A percentile compares a stretch with the other conserved stretches of the same genome.
phyloP scores from a whole-genome alignment of 169 alveolate species.

The Eimeria maxima region DNA sequence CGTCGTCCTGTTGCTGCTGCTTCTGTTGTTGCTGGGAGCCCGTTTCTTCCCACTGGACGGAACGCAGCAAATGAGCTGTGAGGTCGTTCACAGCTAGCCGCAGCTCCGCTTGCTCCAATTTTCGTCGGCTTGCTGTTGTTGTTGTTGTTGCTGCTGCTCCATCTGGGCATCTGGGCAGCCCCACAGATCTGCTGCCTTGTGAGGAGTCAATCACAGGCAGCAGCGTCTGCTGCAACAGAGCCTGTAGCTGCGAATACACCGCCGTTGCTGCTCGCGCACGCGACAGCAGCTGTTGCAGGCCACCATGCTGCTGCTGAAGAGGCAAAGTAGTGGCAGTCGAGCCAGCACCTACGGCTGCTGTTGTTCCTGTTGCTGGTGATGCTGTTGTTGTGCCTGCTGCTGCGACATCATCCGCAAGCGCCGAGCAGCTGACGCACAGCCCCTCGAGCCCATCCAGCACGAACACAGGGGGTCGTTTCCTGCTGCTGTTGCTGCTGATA shows the following conservation, averaged over 20 bases:
- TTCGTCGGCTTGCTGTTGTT: conserved; percentile 8
- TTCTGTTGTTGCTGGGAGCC: not conserved
- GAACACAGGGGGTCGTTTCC: conserved; percentile 12
- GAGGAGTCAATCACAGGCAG: conserved; percentile 35
- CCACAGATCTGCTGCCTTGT: not conserved
- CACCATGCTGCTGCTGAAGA: conserved; percentile 19
- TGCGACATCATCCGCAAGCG: conserved; percentile 35
- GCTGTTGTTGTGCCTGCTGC: conserved; percentile 5
- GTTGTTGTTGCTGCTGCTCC: conserved; percentile 26
- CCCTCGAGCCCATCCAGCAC: conserved; percentile 72
- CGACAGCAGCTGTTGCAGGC: conserved; percentile 27
- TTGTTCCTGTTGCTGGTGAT: conserved; percentile 16
- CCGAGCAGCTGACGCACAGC: conserved; percentile 37
- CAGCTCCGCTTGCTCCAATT: conserved; percentile 19
- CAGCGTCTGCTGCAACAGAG: conserved; percentile 56
- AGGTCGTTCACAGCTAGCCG: not conserved
- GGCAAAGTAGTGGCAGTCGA: not conserved
- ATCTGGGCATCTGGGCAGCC: not conserved
- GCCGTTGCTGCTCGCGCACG: conserved; percentile 42
- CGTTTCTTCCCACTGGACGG: conserved; percentile 22
- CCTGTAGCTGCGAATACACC: conserved; percentile 42
- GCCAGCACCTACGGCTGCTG: conserved; percentile 19
- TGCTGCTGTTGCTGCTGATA: conserved; percentile 20
- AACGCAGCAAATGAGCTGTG: conserved; percentile 14
- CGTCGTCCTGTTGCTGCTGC: conserved; percentile 31